Evolutionary conservation across 495 filamentous ascomycete genomes (phyloP), one percentile per base, ranked within the genome.

Genomic region (Penicillium soppii): DNA sequence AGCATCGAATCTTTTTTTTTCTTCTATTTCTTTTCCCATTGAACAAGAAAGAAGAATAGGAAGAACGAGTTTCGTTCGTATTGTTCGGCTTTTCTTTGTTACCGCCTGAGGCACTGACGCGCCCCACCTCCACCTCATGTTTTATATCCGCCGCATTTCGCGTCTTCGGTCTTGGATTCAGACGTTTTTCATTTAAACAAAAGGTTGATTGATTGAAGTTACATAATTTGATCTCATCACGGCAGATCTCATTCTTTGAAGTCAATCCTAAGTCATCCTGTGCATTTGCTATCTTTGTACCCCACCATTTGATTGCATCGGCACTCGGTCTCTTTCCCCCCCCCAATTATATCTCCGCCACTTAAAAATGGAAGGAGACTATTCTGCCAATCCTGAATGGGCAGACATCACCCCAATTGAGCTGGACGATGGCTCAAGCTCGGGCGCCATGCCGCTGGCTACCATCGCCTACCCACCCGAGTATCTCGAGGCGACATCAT

Each of bases 401-500:
- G 81, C 88, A 52, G 88, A 92, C 67, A 73, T 98, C 30, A 65
- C 82, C 25, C 94, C 95, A 17, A 85, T 97, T 40, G 83, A 87
- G 5, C 82, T 92, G 58, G 80, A 92, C 57, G 94, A 97, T 69
- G 89, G 91, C 32, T 66, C 69, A 0, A 63, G 63, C 0, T 61
- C 65, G 4, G 78, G 76, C 13, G 78, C 81, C 27, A 74, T 75
- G 44, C 90, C 92, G 8, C 79, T 98, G 54, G 94, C 92, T 3
- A 82, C 83, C 33, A 98, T 98, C 61, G 83, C 90, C 36, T 98
- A 98, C 67, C 81, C 83, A 0, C 80, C 84, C 7, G 86, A 91
- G 42, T 98, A 97, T 68, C 79, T 85, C 48, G 91, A 96, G 69
- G 88, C 91, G 64, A 88, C 81, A 76, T 83, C 87, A 16, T 97